Evolutionary conservation across 805 yeast genomes (phyloP), one percentile per base, ranked within the genome.

Genomic region (Teunomyces atbi): DNA sequence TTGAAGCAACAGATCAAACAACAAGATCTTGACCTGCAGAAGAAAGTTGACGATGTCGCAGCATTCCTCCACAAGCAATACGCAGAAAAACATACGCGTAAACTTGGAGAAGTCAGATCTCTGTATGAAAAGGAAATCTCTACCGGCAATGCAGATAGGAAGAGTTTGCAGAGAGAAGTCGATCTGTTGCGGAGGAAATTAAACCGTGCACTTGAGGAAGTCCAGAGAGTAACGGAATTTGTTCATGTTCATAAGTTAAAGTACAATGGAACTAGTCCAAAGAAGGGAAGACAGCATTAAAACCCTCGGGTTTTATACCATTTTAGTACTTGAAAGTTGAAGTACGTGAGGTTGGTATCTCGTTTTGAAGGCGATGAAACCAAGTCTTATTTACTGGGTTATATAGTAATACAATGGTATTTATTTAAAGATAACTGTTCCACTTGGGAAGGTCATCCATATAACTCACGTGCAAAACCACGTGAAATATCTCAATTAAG

Each of bases 11-110:
- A 65, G 36, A 47, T 66, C 11, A 52, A 48, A 6, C 59, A 63
- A 2, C 71, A 74, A 23, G 83, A 82, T 45, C 61, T 62, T 21
- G 79, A 77, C 15, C 68, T 80, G 2, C 83, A 81, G 50, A 71
- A 71, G 47, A 77, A 79, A 56, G 64, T 84, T 32, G 81, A 82
- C 50, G 77, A 80, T 50, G 65, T 86, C 40, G 87, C 91, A 0
- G 83, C 81, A 48, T 88, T 83, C 54, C 68, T 87, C 8, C 86
- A 86, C 57, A 73, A 78, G 32, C 90, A 84, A 59, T 87, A 87
- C 58, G 79, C 89, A 2, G 81, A 84, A 42, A 87, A 88, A 59
- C 95, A 88, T 58, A 88, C 83, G 50, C 77, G 79, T 44, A 87
- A 87, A 61, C 85, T 87, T 6, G 74, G 75, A 11, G 76, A 80